These are phyloP conservation scores for Phytophthora ramorum DNA, from an alignment of 352 stramenopile species.

Conservation along the genomic window DNA sequence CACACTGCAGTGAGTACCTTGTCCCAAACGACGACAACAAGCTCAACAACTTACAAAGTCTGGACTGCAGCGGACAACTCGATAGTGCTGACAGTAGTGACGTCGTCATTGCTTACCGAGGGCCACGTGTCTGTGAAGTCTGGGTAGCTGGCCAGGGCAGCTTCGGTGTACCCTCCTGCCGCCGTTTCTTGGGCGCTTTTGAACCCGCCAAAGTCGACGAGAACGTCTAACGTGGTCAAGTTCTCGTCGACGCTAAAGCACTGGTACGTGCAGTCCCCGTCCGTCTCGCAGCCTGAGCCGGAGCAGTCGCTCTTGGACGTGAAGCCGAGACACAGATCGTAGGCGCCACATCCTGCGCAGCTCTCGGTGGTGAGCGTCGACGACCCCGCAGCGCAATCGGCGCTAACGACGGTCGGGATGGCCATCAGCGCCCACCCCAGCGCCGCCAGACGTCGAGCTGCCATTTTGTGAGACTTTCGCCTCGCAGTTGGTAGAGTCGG, in stretches of 20 bases:
- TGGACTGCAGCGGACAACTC: slow-evolving; percentile 24
- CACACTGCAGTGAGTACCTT: neutral
- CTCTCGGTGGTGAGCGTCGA: slow-evolving; percentile 35
- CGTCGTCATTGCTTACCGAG: slow-evolving; percentile 35
- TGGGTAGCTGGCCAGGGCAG: slow-evolving; percentile 11
- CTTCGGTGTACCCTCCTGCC: slow-evolving; percentile 13
- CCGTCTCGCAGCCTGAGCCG: slow-evolving; percentile 35
- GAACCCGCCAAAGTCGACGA: slow-evolving; percentile 39
- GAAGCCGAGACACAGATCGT: slow-evolving; percentile 37
- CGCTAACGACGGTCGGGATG: slow-evolving; percentile 11
- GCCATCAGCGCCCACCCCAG: slow-evolving; percentile 10
- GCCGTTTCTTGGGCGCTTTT: slow-evolving; percentile 36
- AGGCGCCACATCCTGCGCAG: slow-evolving; percentile 30
- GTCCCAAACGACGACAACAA: neutral
- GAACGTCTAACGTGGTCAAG: slow-evolving; percentile 24
- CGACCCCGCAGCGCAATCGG: slow-evolving; percentile 25
- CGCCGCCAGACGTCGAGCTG: slow-evolving; percentile 5
- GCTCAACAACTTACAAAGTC: slow-evolving; percentile 22
- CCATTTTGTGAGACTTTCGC: slow-evolving; percentile 27
- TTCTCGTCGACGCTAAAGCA: slow-evolving; percentile 33
- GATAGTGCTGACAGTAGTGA: slow-evolving; percentile 27
- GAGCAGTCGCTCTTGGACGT: slow-evolving; percentile 29
- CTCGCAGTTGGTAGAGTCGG: neutral
- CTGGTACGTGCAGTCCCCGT: slow-evolving; percentile 39
- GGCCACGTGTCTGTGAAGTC: slow-evolving; percentile 36